Base-by-base conservation (phyloP, 345 rosid species). In the Abelmoschus esculentus region DNA sequence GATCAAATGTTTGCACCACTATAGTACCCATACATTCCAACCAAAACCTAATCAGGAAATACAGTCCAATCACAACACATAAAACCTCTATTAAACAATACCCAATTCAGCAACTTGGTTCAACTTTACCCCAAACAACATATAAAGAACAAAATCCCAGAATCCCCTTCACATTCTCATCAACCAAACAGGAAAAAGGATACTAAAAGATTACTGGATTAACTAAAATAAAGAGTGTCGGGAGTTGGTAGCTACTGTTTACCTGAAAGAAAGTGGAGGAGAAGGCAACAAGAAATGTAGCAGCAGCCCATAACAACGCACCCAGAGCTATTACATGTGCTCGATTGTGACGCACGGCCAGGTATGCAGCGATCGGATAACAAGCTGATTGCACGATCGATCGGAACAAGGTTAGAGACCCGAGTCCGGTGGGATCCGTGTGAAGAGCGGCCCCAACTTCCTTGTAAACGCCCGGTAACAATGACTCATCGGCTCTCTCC, bases 401-500 rank as follows among this genome's bases (percentile, higher is more conserved):
- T 71, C 90, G 76, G 44, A 88, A 73, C 42, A 91, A 78, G 18
- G 96, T 88, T 26, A 93, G 77, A 1, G 96, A 86, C 2, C 96
- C 98, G 56, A 93, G 79, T 1, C 91, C 92, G 0, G 96, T 89
- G 15, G 96, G 97, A 75, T 89, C 95, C 2, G 86, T 79, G 76
- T 89, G 92, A 0, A 93, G 83, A 69, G 90, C 97, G 0, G 81
- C 92, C 0, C 97, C 97, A n/a, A 93, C 92, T 71, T 93, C 97
- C 78, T 81, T 87, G 81, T 91, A 91, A 19, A 93, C 98, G 13
- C 97, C 92, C 1, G 97, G 97, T 63, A 91, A 82, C 42, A 93
- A 69, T 3, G 97, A 89, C 73, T 93, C 96, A 62, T 93, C 98
- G 4, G 98, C 95, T 77, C 91, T 80, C 81, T 93, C 92, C 98